These are phyloP conservation scores for Backusella westeae DNA, from an alignment of 192 early-diverging fungal species.

Conservation along the genomic window DNA sequence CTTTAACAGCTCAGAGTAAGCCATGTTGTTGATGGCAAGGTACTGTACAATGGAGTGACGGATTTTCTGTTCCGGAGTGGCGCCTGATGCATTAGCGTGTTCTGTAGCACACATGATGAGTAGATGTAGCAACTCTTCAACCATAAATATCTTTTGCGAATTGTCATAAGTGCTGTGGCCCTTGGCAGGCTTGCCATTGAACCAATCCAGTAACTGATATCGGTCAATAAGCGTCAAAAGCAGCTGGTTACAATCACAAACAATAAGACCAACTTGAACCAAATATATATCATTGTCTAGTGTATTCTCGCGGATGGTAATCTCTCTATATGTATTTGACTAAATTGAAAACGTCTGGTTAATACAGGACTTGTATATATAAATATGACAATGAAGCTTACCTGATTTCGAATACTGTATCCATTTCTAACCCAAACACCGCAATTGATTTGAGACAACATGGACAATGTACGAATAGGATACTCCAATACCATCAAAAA, in stretches of 20 bases:
- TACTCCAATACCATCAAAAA: slow-evolving; percentile 73
- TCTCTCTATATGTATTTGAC: slow-evolving; percentile 80
- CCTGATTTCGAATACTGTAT: slow-evolving; percentile 66
- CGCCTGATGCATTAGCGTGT: slow-evolving; percentile 62
- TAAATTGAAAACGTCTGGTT: slow-evolving; percentile 17
- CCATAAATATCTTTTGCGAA: slow-evolving; percentile 73
- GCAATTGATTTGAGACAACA: slow-evolving; percentile 87
- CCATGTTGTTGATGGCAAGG: slow-evolving; percentile 60
- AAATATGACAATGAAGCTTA: slow-evolving; percentile 13
- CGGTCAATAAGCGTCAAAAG: slow-evolving; percentile 82
- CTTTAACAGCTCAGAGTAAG: slow-evolving; percentile 84
- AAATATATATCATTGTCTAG: slow-evolving; percentile 91
- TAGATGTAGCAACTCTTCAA: slow-evolving; percentile 87
- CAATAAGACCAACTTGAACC: slow-evolving; percentile 67
- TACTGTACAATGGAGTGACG: slow-evolving; percentile 86
- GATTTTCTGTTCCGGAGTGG: slow-evolving; percentile 64
- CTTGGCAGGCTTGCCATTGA: slow-evolving; percentile 57
- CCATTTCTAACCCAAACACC: slow-evolving; percentile 98
- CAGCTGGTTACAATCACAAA: slow-evolving; percentile 77
- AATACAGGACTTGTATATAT: neutral
- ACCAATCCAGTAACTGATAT: slow-evolving; percentile 84
- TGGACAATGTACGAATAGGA: slow-evolving; percentile 74
- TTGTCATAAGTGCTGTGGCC: slow-evolving; percentile 59
- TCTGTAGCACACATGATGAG: slow-evolving; percentile 84
- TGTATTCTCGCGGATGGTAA: slow-evolving; percentile 80